Evolutionary conservation across 768 basidiomycete species (phyloP), one percentile per base, ranked within the genome.

Genomic region (Psilocybe tampanensis): DNA sequence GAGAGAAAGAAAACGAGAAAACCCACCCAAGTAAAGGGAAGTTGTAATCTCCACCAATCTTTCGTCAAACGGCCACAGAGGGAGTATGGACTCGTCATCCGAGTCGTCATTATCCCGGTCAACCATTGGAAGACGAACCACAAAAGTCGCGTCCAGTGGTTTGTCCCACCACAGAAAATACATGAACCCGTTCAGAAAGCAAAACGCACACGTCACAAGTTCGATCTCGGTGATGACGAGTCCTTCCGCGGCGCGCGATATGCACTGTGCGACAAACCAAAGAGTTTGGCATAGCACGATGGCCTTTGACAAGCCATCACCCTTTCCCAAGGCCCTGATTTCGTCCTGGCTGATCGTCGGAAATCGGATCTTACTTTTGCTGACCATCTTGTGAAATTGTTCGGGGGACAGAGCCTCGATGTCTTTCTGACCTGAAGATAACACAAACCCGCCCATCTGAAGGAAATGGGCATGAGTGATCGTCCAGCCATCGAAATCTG

Each of bases 211-310:
- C 8, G 44, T 55, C 44, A 47, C 48, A 9, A 49, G n/a, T 29
- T 49, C 54, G 9, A 55, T 24, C 29, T 49, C 29, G 48, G 48
- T 49, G 5, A 33, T 13, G 24, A 39, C 12, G 8, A 73, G 61
- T 41, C 59, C 59, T 26, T 63, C 24, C 8, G 47, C 39, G 17
- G 18, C 21, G 2, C 74, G 70, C 6, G 62, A 62, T 2, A 72
- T 48, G 39, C 59, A 62, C 52, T 74, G 73, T 2, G 67, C 21
- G 15, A 69, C 53, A 50, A 74, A 74, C 73, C 73, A 74, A 2
- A 48, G 42, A 1, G 66, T 65, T 50, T 74, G 71, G 12, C 69
- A 23, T 1, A 74, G n/a, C 6, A 64, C 66, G 22, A 72, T 26
- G 15, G 32, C 23, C 45, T 70, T 72, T 3, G 68, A 54, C n/a